Percentiles rank a stretch among this genome's conserved stretches.
Conservation (phyloP, 2,329 filamentous ascomycete genomes). For the Paecilomyces dactylethromorphus region DNA sequence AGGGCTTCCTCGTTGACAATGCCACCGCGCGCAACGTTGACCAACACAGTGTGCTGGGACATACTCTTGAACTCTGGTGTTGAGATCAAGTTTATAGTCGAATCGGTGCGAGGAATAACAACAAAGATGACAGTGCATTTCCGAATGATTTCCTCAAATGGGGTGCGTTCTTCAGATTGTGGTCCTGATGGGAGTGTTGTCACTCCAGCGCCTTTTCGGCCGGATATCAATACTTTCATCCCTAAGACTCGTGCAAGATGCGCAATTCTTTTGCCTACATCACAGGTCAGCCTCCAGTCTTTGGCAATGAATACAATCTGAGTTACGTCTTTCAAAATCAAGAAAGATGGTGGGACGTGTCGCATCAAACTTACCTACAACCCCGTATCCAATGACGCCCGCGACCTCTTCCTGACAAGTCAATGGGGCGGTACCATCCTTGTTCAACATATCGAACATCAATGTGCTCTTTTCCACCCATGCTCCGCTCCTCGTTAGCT, state of each 20-base stretch:
- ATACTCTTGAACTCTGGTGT: slow-evolving; percentile 39
- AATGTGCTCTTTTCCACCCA: slow-evolving; percentile 37
- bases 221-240: slow-evolving; percentile 45
- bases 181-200: neutral
- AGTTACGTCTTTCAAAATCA: no score
- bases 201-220: slow-evolving; percentile 31
- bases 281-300: slow-evolving; percentile 1
- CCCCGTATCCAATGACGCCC: slow-evolving; percentile 46
- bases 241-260: slow-evolving; percentile 39
- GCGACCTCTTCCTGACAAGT: slow-evolving; percentile 44
- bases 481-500: slow-evolving; percentile 25
- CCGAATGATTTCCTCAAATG: slow-evolving; percentile 23
- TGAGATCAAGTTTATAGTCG: slow-evolving; percentile 28
- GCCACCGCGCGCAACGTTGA: slow-evolving; percentile 47
- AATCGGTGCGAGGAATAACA: slow-evolving; percentile 21
- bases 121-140: slow-evolving; percentile 25
- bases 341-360: neutral
- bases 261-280: slow-evolving; percentile 35
- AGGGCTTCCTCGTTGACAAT: slow-evolving; percentile 47
- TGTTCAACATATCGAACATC: slow-evolving; percentile 20
- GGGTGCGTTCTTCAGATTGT: slow-evolving; percentile 6
- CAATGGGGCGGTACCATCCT: slow-evolving; percentile 31
- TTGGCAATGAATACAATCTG: neutral
- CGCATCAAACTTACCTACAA: slow-evolving; percentile 29
- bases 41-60: slow-evolving; percentile 37